These are phyloP conservation scores for Tephrocybe sp. DNA, from an alignment of 768 basidiomycete species.

Conservation along the genomic window DNA sequence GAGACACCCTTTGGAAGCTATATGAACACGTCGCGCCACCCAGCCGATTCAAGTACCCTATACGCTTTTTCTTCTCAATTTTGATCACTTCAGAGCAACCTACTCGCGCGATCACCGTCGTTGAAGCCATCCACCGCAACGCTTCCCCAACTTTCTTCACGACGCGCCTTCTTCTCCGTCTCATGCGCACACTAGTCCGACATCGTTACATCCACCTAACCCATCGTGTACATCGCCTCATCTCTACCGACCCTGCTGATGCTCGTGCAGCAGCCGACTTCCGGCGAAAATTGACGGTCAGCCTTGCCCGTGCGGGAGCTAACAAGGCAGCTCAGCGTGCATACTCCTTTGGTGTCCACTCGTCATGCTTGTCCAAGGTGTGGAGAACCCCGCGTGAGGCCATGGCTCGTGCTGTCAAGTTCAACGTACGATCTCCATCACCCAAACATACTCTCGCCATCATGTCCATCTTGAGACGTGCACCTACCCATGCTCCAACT, in stretches of 20 bases:
- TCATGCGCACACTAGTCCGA: slow-evolving; percentile 39
- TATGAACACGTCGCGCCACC: slow-evolving; percentile 35
- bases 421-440: slow-evolving; percentile 22
- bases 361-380: not conserved
- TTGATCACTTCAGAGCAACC: slow-evolving; percentile 38
- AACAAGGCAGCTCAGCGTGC: slow-evolving; percentile 23
- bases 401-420: slow-evolving; percentile 23
- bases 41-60: slow-evolving; percentile 35
- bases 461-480: slow-evolving; percentile 22
- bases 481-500: slow-evolving; percentile 23
- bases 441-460: slow-evolving; percentile 19
- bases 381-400: slow-evolving; percentile 22
- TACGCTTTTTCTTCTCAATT: slow-evolving; percentile 45
- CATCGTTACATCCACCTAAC: slow-evolving; percentile 39
- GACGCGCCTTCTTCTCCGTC: slow-evolving; percentile 34
- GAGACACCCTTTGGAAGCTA: slow-evolving; percentile 31
- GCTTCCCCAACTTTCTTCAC: slow-evolving; percentile 39
- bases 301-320: slow-evolving; percentile 33
- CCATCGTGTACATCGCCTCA: slow-evolving; percentile 26
- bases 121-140: slow-evolving; percentile 36
- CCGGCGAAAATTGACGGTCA: slow-evolving; percentile 29
- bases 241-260: slow-evolving; percentile 13
- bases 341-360: slow-evolving; percentile 1
- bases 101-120: slow-evolving; percentile 33
- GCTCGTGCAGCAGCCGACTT: slow-evolving; percentile 24